phyloP scores from a whole-genome alignment of 2,329 filamentous ascomycete genomes.

The Penicillium sp. region DNA sequence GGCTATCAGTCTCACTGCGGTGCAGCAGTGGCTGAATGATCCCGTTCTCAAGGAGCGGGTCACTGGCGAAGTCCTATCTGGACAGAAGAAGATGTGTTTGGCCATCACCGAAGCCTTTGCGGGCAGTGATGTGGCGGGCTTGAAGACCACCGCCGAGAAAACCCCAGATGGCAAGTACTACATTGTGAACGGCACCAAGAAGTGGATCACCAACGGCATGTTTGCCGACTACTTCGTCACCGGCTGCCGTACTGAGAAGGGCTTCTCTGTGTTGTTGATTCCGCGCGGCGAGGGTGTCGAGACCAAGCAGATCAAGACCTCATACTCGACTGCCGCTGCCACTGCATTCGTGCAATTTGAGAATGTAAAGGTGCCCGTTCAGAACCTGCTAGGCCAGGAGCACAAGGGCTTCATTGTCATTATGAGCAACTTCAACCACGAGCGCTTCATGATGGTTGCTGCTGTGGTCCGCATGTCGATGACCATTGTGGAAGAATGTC shows the following conservation, averaged over 20 bases:
- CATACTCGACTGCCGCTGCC: conserved; percentile 73
- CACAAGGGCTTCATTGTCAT: conserved; percentile 84
- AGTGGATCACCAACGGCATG: conserved; percentile 82
- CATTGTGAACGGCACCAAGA: conserved; percentile 55
- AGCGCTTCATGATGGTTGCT: conserved; percentile 73
- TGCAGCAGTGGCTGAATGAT: conserved; percentile 74
- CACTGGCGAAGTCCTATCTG: conserved; percentile 69
- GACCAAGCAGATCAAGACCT: conserved; percentile 61
- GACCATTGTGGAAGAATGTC: conserved; percentile 73
- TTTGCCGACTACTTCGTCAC: conserved; percentile 82
- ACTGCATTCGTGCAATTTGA: conserved; percentile 80
- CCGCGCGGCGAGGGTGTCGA: conserved; percentile 67
- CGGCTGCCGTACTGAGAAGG: conserved; percentile 74
- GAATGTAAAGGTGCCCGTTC: conserved; percentile 79
- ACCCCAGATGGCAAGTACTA: conserved; percentile 73
- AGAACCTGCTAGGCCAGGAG: conserved; percentile 75
- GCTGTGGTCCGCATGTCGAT: conserved; percentile 64
- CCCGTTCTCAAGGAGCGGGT: conserved; percentile 64
- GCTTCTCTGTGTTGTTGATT: conserved; percentile 73
- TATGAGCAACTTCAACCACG: conserved; percentile 85
- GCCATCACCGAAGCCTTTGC: conserved; percentile 89
- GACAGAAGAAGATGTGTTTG: conserved; percentile 83
- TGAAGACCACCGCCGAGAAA: conserved; percentile 75
- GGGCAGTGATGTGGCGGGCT: conserved; percentile 74
- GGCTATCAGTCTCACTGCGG: conserved; percentile 76